These are phyloP conservation scores for Myxozyma mucilagina DNA, from an alignment of 805 yeast genomes.

Conservation along the genomic window DNA sequence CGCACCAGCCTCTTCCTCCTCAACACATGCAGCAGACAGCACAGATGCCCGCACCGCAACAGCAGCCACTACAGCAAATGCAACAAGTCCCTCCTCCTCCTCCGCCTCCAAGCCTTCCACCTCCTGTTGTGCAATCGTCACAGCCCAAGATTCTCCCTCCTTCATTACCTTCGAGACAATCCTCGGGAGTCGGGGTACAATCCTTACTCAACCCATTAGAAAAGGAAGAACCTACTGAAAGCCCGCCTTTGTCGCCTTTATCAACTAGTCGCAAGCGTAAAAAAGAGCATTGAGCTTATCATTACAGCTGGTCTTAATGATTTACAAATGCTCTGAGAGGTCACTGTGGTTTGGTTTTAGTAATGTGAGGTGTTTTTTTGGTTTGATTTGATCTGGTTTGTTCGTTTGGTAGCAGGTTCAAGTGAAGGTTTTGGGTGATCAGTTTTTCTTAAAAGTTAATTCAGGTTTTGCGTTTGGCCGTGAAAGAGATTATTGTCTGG, in stretches of 20 bases:
- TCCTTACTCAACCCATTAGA: slow-evolving; percentile 26
- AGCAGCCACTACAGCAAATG: neutral
- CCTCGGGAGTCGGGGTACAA: slow-evolving; percentile 20
- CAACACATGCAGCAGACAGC: neutral
- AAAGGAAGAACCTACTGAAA: slow-evolving; percentile 17
- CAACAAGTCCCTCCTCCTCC: neutral
- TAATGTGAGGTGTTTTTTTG: too few species aligned
- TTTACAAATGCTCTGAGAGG: too few species aligned
- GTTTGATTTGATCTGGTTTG: too few species aligned
- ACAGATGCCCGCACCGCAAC: slow-evolving; percentile 5
- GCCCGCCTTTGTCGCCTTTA: slow-evolving; percentile 28
- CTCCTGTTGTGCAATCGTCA: neutral
- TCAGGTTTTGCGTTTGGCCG: neutral
- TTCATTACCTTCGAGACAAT: slow-evolving; percentile 2
- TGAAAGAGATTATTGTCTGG: neutral
- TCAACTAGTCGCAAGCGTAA: slow-evolving; percentile 27
- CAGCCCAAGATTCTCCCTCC: slow-evolving; percentile 3
- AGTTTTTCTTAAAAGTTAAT: neutral
- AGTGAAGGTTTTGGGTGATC: neutral
- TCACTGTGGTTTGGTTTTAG: too few species aligned
- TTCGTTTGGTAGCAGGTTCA: too few species aligned
- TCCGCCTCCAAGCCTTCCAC: neutral
- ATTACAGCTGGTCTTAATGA: too few species aligned
- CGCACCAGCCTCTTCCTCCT: neutral
- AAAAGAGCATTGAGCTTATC: slow-evolving; percentile 8